Base-by-base conservation (phyloP, 805 yeast genomes). In the Starmerella vitae region DNA sequence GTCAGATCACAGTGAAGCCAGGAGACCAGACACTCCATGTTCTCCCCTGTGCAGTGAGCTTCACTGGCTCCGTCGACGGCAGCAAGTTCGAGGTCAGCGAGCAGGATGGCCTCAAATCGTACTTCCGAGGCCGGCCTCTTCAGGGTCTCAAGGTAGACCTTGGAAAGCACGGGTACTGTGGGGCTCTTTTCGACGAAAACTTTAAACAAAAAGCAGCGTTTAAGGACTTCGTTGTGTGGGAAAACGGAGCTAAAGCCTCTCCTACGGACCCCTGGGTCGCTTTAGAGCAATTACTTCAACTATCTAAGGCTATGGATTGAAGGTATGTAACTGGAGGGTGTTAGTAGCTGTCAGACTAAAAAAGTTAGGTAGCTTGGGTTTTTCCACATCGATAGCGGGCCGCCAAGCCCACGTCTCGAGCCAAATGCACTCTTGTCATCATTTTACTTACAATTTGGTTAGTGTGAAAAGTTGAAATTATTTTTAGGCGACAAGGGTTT, bases 381-480 rank as follows among this genome's bases (percentile, higher is more conserved):
- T 82, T 82, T 85, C 95, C 94, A 85, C 95, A 85, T 71, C 86
- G 85, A 80, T 85, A 68, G 62, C 67, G 70, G 60, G 80, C 47
- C 47, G 47, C 43, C 42, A 44, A 41, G 47, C 49, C 45, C 17
- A 32, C 7, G 47, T 80, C 94, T 84, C 93, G 94, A 85, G 95
- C 94, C 95, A 85, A 85, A 85, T 85, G 95, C 95, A 83, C 94
- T 85, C 95, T 65, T 65, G 78, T 82, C 94, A 82, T 82, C 94
- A 82, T 73, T 46, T 61, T 52, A 53, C 52, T 52, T 54, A 55
- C 59, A 30, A n/a, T 48, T 47, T 35, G 35, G 27, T 12, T 5
- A 12, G 26, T 22, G 12, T 22, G 26, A 8, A 8, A 22, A 22
- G 26, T 22, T 7, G 26, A 22, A 22, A n/a, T n/a, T n/a, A n/a